Evolutionary conservation across 2,329 filamentous ascomycete genomes (phyloP).

Genomic region (Plenodomus tracheiphilus): DNA sequence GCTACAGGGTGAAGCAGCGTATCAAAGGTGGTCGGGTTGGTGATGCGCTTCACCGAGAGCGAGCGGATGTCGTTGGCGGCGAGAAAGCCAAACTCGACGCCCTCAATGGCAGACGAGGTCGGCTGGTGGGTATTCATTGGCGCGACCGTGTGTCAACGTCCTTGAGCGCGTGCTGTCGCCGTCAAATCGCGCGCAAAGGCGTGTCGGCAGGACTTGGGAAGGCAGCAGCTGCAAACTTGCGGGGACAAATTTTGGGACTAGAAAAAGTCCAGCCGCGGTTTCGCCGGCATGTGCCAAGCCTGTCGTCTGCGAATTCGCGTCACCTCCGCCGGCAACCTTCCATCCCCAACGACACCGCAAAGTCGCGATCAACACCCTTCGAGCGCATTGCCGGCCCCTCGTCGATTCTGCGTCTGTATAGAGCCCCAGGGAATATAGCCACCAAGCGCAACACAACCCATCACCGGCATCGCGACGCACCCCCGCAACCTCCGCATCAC

Average conservation of each 20-base stretch:
- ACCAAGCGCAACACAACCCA: neutral
- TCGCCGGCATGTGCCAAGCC: slow-evolving; percentile 26
- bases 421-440: neutral
- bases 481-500: slow-evolving; percentile 4
- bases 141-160: slow-evolving; percentile 7
- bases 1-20: slow-evolving; percentile 85
- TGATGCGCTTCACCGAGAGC: slow-evolving; percentile 91
- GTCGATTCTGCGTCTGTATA: neutral
- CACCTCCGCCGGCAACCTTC: slow-evolving; percentile 9
- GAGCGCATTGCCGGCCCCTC: neutral
- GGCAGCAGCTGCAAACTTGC: slow-evolving; percentile 18
- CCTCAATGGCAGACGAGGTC: slow-evolving; percentile 78
- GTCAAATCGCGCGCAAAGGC: slow-evolving; percentile 18
- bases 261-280: slow-evolving; percentile 35
- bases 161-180: slow-evolving; percentile 12
- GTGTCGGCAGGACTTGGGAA: slow-evolving; percentile 5
- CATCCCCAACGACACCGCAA: slow-evolving; percentile 1
- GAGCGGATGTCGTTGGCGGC: slow-evolving; percentile 79
- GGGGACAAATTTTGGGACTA: slow-evolving; percentile 36
- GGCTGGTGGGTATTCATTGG: slow-evolving; percentile 65
- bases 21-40: slow-evolving; percentile 94
- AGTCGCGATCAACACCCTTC: too few relatives aligned
- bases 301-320: slow-evolving; percentile 13
- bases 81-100: slow-evolving; percentile 88
- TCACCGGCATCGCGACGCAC: slow-evolving; percentile 2